These are phyloP conservation scores for Tetrahymena malaccensis DNA, from an alignment of 73 alveolate species.

Conservation along the genomic window DNA sequence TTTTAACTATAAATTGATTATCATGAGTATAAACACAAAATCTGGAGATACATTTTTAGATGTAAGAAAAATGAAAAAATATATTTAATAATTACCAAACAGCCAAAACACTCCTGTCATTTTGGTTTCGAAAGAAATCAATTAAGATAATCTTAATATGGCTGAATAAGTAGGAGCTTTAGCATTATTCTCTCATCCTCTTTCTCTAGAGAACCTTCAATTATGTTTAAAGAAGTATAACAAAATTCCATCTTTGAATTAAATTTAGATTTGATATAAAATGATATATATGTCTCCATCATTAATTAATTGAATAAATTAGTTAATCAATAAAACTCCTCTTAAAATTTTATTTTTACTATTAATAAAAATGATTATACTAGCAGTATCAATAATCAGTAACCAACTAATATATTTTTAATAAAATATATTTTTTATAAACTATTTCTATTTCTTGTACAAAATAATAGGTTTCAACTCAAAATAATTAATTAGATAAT, in stretches of 20 bases:
- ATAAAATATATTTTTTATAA: too few relatives aligned
- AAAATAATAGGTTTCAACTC: too few relatives aligned
- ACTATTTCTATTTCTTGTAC: too few relatives aligned
- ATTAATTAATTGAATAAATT: too few relatives aligned
- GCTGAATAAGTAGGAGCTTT: background rate
- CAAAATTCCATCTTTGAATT: background rate
- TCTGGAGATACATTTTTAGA: background rate
- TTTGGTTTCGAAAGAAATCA: background rate
- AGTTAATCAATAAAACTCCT: too few relatives aligned
- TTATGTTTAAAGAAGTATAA: background rate
- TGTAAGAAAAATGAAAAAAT: background rate
- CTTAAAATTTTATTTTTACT: too few relatives aligned
- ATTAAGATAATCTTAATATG: background rate
- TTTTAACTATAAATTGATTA: background rate
- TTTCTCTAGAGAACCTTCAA: background rate
- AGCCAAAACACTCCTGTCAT: background rate
- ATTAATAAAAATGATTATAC: too few relatives aligned
- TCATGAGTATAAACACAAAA: background rate
- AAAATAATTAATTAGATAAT: too few relatives aligned
- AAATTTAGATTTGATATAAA: background rate
- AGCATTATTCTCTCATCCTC: background rate
- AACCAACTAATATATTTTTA: too few relatives aligned
- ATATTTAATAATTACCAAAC: background rate
- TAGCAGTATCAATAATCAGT: too few relatives aligned
- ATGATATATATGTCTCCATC: too few relatives aligned